phyloP scores from a whole-genome alignment of 495 filamentous ascomycete species.

The Emericellopsis terricola region DNA sequence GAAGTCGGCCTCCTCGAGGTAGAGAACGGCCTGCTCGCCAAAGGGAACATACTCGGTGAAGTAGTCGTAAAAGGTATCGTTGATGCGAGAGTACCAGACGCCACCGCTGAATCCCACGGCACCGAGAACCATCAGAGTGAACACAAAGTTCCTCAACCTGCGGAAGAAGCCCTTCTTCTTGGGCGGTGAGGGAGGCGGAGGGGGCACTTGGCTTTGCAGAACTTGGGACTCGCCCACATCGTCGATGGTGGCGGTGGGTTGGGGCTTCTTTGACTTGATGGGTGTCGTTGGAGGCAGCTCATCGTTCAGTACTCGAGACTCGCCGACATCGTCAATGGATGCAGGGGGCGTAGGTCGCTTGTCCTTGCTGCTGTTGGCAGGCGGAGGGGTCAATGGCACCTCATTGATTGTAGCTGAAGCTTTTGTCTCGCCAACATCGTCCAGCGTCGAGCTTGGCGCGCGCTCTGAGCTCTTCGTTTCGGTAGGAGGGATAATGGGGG shows the following conservation, averaged over 20 bases:
- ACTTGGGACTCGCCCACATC: conserved; percentile 4
- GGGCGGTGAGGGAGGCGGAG: conserved; percentile 22
- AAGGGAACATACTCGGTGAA: conserved; percentile 96
- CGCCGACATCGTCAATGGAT: neutral
- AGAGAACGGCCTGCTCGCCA: conserved; percentile 88
- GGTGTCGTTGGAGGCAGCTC: too few relatives aligned
- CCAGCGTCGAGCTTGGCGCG: conserved; percentile 17
- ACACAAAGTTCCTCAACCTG: conserved; percentile 42
- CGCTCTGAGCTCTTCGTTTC: conserved; percentile 22
- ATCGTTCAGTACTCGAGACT: neutral
- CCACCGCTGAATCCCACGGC: conserved; percentile 70
- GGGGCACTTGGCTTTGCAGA: conserved; percentile 6
- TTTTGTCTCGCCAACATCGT: conserved; percentile 21
- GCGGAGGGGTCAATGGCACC: conserved; percentile 39
- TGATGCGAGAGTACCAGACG: conserved; percentile 78
- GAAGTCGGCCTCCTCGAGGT: conserved; percentile 92
- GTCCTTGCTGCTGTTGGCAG: conserved; percentile 9
- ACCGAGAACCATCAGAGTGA: conserved; percentile 53
- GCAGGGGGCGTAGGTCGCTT: neutral
- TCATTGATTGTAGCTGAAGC: conserved; percentile 37
- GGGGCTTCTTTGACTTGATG: too few relatives aligned
- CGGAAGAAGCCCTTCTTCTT: conserved; percentile 63
- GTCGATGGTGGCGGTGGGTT: conserved; percentile 8
- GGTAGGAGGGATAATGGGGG: conserved; percentile 37
- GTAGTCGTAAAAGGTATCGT: conserved; percentile 97